Evolutionary conservation across 2,329 filamentous ascomycete genomes (phyloP), one percentile per base, ranked within the genome.

Genomic region (Colletotrichum filicis): DNA sequence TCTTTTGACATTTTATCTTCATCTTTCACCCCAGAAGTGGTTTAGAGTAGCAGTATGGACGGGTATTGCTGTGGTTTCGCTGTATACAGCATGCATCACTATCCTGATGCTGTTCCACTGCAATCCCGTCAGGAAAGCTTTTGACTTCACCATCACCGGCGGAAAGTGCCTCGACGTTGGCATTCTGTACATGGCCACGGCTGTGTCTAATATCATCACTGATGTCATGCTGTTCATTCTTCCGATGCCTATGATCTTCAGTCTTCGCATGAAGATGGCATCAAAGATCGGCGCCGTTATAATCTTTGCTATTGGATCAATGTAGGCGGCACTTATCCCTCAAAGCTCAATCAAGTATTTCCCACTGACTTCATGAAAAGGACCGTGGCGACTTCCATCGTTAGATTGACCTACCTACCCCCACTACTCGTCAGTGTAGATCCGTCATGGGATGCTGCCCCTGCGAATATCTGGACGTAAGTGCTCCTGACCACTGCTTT

Each of bases 171-270:
- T 89, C 55, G 79, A 86, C 59, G 81, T 83, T 26, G 82, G 85
- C n/a, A 79, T 82, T 1, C 83, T 88, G 30, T 88, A 87, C 76
- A 83, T 88, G 37, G 81, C 83, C 46, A 87, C 87, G 14, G 85
- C 86, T 0, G 83, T 82, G 2, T 79, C 85, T 16, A 87, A 87
- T 68, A 85, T 88, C 59, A 60, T 83, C n/a, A 87, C 85, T 14
- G 86, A 89, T 74, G 58, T 89, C 9, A 74, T 87, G 6, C 82
- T 87, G 19, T 86, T 87, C 60, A 74, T 82, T 1, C 75, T 89
- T 1, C 87, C 87, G 0, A 82, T 88, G 37, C 84, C 83, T 0
- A 85, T 86, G 60, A 79, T 89, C 1, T 77, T 84, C 37, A 79
- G 79, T 9, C 78, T 89, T 1, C 83, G 85, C 57, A 83, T 89